These are phyloP conservation scores for Apiospora hydei DNA, from an alignment of 2,329 filamentous ascomycete genomes.

Conservation along the genomic window DNA sequence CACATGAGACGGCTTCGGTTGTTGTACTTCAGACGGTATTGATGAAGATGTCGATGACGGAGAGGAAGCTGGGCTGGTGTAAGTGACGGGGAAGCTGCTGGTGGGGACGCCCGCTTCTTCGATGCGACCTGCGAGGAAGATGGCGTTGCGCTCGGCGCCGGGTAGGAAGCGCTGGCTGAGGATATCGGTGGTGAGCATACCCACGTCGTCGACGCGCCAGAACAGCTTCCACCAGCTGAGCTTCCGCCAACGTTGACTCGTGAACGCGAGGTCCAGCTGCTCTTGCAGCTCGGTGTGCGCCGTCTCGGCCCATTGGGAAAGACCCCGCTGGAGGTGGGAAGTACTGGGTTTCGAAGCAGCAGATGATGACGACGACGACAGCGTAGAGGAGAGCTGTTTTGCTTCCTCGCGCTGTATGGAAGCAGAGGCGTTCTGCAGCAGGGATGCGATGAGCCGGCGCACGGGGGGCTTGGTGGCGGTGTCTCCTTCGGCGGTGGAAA, in stretches of 20 bases:
- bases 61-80: conserved; percentile 2
- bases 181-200: conserved; percentile 82
- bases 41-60: background rate
- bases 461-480: conserved; percentile 69
- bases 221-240: conserved; percentile 95
- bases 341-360: conserved; percentile 42
- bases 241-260: conserved; percentile 78
- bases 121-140: conserved; percentile 82
- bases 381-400: conserved; percentile 43
- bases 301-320: conserved; percentile 77
- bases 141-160: conserved; percentile 79
- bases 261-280: conserved; percentile 79
- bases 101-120: conserved; percentile 52
- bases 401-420: conserved; percentile 60
- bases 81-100: conserved; percentile 27
- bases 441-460: conserved; percentile 69
- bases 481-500: conserved; percentile 43
- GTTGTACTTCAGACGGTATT: background rate
- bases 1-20: background rate
- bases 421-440: conserved; percentile 63
- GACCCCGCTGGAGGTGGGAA: conserved; percentile 61
- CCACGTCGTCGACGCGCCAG: conserved; percentile 92
- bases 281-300: conserved; percentile 86
- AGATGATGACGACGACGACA: conserved; percentile 35
- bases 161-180: conserved; percentile 79